phyloP scores from a whole-genome alignment of 441 rosid genomes.

The Euphorbia schlechtendalii region DNA sequence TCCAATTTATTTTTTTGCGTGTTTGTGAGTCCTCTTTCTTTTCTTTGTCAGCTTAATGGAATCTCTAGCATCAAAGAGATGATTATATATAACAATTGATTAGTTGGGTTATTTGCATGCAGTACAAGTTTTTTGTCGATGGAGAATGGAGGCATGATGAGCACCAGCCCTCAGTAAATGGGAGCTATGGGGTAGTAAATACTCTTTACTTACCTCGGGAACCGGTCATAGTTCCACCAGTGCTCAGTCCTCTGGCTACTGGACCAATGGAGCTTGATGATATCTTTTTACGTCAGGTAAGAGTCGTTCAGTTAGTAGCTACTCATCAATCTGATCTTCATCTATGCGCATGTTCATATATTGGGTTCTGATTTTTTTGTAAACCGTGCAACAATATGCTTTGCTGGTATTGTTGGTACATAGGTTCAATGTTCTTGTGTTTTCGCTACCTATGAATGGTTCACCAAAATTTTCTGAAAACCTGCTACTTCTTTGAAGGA shows the following conservation, averaged over 20 bases:
- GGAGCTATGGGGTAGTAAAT: slow-evolving; percentile 64
- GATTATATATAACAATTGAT: neutral
- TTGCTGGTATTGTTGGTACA: slow-evolving; percentile 1
- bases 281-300: slow-evolving; percentile 38
- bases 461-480: neutral
- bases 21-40: neutral
- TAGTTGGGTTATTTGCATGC: slow-evolving; percentile 22
- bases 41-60: neutral
- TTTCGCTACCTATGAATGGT: neutral
- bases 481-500: neutral
- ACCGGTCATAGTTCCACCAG: slow-evolving; percentile 36
- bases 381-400: no score
- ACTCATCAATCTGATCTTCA: neutral
- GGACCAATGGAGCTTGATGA: slow-evolving; percentile 85
- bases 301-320: slow-evolving; percentile 15
- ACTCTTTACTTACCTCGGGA: slow-evolving; percentile 46
- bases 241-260: slow-evolving; percentile 32
- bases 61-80: neutral
- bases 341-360: no score
- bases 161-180: slow-evolving; percentile 46
- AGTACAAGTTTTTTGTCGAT: slow-evolving; percentile 69
- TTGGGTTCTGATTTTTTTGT: no score
- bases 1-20: no score
- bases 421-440: neutral
- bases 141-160: slow-evolving; percentile 71